Evolutionary conservation across 1,139 yeast genomes (phyloP).

Genomic region (Suhomyces yuchorum): DNA sequence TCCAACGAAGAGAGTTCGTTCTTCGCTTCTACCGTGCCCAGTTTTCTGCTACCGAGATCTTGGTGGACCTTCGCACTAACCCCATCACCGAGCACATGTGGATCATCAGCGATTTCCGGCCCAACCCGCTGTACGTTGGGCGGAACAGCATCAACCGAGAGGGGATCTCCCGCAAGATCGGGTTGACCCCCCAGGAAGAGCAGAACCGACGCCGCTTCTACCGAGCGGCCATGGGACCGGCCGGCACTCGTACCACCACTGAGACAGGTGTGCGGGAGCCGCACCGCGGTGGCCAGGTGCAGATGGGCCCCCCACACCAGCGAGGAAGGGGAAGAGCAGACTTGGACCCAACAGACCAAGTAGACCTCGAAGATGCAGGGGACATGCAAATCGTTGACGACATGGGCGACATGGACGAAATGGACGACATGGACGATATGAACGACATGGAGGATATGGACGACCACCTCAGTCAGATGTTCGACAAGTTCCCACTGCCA

Average conservation of each 20-base stretch:
- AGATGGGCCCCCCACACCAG: too few relatives aligned
- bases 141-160: constrained; percentile 15
- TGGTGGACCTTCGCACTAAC: constrained; percentile 28
- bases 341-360: too few relatives aligned
- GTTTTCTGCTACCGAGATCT: constrained; percentile 22
- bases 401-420: not conserved
- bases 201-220: constrained; percentile 32
- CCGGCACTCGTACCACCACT: constrained; percentile 8
- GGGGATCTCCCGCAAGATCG: constrained; percentile 25
- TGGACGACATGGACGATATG: not conserved
- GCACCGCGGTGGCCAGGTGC: too few relatives aligned
- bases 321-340: too few relatives aligned
- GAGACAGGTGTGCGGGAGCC: too few relatives aligned
- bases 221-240: constrained; percentile 20
- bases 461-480: constrained; percentile 28
- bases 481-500: constrained; percentile 57
- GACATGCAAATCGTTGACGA: too few relatives aligned
- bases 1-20: constrained; percentile 36
- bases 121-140: constrained; percentile 33
- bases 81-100: constrained; percentile 30
- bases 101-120: constrained; percentile 50
- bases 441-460: constrained; percentile 13
- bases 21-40: constrained; percentile 28
- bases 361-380: too few relatives aligned
- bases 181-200: constrained; percentile 36